Evolutionary conservation across 306 rosid species (phyloP).

Genomic region (Herpetospermum pedunculosum): DNA sequence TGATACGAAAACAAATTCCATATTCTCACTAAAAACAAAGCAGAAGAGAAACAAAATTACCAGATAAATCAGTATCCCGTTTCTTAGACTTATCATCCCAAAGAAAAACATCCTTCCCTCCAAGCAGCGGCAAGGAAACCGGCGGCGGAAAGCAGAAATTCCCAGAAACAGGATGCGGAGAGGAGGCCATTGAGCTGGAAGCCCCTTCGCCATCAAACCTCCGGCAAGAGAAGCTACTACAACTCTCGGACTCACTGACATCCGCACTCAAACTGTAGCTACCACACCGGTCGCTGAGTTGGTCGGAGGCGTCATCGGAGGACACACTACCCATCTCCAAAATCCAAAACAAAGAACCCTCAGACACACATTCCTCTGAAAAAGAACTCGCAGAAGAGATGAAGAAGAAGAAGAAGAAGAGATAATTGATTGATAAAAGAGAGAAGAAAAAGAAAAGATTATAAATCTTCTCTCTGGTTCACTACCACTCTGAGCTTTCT

Average conservation of each 20-base stretch:
- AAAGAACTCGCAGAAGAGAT: neutral
- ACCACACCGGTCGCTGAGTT: slow-evolving; percentile 70
- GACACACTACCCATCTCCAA: slow-evolving; percentile 57
- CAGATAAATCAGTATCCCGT: slow-evolving; percentile 45
- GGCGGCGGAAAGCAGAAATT: slow-evolving; percentile 40
- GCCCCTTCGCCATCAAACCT: slow-evolving; percentile 68
- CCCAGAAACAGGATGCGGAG: slow-evolving; percentile 35
- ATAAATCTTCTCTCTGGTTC: neutral
- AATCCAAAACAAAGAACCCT: slow-evolving; percentile 14
- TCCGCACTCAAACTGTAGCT: slow-evolving; percentile 89
- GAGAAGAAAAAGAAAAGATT: neutral
- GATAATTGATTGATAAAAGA: neutral
- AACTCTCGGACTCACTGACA: slow-evolving; percentile 87
- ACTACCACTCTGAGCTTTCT: neutral
- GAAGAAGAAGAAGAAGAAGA: neutral
- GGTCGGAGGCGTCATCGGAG: slow-evolving; percentile 63
- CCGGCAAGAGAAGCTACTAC: slow-evolving; percentile 64
- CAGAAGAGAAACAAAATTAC: slow-evolving; percentile 20
- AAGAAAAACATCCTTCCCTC: slow-evolving; percentile 52
- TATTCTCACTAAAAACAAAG: neutral
- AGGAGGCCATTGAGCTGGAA: slow-evolving; percentile 56
- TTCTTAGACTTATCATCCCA: slow-evolving; percentile 60
- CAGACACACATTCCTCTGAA: slow-evolving; percentile 22
- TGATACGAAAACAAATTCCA: neutral
- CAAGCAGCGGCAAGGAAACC: slow-evolving; percentile 57